Evolutionary conservation across 2,329 filamentous ascomycete genomes (phyloP), one percentile per base, ranked within the genome.

Genomic region (Tricladium varicosporioides): DNA sequence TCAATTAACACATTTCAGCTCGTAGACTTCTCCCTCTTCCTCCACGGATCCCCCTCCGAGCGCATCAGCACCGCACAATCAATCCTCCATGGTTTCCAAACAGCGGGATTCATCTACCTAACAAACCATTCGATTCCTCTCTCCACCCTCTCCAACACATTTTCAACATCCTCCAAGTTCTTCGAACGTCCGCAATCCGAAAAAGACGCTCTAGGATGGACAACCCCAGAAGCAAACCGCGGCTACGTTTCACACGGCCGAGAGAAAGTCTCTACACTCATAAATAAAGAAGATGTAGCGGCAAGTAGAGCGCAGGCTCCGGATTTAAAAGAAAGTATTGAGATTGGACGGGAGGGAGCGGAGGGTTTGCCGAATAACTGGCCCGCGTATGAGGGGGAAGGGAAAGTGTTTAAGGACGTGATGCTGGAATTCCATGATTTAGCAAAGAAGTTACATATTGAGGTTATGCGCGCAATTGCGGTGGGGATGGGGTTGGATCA

Each of bases 71-170:
- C 89, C 1, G 92, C 91, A 18, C 74, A 84, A 53, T 83, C 87
- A 43, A 86, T 96, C 64, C 84, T 93, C 11, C 70, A 84, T 53
- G 92, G 90, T 44, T 96, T 97, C 76, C 88, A 92, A 67, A 87
- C 82, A 1, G 89, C 92, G 2, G 92, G 92, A 56, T 96, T 97
- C 77, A 83, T 97, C 69, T 96, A 96, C 74, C 83, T 96, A 42
- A 86, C 86, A 65, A 89, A 93, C 72, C 86, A 93, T 63, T 83
- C 88, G 43, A 87, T 96, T 59, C 74, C 85, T 0, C 67, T 81
- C 2, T 74, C 80, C 8, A 79, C 80, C 9, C 75, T 91, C 11
- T 71, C 80, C 58, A 73, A 80, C 56, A 80, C 87, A 58, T 95
- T 94, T 70, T 70, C 76, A 60, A 78, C 80, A 56, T 92, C 88